phyloP scores from a whole-genome alignment of 495 filamentous ascomycete genomes.

The Penicillium longicatenatum region DNA sequence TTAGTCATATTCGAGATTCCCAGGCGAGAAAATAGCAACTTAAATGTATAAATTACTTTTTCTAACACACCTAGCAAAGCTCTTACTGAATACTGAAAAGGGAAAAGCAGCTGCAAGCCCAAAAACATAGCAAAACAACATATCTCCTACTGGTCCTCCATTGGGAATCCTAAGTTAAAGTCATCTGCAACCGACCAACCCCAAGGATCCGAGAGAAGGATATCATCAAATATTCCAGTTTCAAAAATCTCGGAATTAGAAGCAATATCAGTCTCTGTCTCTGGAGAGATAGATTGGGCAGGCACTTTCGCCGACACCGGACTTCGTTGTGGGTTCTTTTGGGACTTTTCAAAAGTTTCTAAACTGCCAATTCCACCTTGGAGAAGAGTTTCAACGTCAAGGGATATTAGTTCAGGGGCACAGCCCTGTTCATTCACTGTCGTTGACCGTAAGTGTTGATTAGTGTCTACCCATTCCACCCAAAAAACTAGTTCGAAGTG shows the following conservation, averaged over 20 bases:
- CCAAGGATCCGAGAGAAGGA: not conserved
- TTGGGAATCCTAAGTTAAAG: too few relatives aligned
- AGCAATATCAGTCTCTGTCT: not conserved
- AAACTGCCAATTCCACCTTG: not conserved
- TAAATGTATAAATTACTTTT: too few relatives aligned
- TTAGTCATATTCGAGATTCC: too few relatives aligned
- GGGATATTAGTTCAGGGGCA: not conserved
- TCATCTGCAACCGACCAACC: not conserved
- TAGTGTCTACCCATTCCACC: not conserved
- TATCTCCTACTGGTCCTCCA: too few relatives aligned
- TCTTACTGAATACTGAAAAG: too few relatives aligned
- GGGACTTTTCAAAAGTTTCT: not conserved
- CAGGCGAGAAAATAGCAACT: too few relatives aligned
- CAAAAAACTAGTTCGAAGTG: not conserved
- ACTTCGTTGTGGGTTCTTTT: not conserved
- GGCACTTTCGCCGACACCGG: not conserved
- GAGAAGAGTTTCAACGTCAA: not conserved
- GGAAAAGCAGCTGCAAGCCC: too few relatives aligned
- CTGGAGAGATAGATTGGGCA: not conserved
- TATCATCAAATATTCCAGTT: not conserved
- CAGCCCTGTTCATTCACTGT: not conserved
- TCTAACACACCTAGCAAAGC: too few relatives aligned
- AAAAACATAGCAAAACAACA: too few relatives aligned
- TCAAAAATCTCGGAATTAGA: not conserved
- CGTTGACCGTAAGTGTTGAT: not conserved